Evolutionary conservation across 208 protist species (phyloP).

Genomic region (Leishmania martiniquensis): DNA sequence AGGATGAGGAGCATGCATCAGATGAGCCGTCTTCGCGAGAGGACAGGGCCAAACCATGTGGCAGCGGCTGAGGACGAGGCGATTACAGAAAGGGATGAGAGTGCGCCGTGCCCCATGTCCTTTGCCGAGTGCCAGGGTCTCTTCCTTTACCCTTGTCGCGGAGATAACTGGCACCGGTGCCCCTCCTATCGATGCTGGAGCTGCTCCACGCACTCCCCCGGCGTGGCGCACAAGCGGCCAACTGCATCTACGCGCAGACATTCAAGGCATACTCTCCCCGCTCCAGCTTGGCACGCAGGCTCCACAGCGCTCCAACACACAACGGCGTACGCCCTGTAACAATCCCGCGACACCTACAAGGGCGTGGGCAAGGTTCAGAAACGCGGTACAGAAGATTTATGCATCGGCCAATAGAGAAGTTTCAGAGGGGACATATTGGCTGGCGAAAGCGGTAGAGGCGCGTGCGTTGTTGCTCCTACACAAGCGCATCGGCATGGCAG

Average conservation of each 20-base stretch:
- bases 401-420: neutral
- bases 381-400: neutral
- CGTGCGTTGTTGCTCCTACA: neutral
- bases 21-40: neutral
- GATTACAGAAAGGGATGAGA: neutral
- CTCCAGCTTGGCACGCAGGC: neutral
- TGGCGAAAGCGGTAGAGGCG: neutral
- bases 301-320: neutral
- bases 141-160: neutral
- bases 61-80: neutral
- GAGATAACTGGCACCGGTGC: neutral
- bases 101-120: neutral
- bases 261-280: neutral
- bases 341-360: neutral
- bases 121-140: neutral
- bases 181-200: neutral
- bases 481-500: neutral
- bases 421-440: neutral
- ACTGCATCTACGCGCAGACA: neutral
- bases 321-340: neutral
- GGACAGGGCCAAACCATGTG: neutral
- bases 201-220: neutral
- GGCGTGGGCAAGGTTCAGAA: neutral
- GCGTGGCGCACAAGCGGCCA: neutral
- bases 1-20: neutral